A percentile compares a stretch with the other conserved stretches of the same genome.
Conservation (phyloP, 1,284 basidiomycete genomes). For the Inonotus hispidus region DNA sequence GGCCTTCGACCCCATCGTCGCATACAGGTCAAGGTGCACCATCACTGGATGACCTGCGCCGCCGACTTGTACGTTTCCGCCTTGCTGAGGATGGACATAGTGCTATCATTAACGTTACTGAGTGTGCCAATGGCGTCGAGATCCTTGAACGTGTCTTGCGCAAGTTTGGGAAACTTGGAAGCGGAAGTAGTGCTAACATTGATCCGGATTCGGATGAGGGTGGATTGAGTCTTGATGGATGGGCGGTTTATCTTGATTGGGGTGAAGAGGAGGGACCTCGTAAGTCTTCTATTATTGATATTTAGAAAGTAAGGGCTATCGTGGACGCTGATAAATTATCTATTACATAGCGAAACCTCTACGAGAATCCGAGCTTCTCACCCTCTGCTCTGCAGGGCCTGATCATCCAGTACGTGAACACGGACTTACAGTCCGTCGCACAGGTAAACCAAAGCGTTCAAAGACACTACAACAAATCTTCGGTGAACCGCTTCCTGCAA, state of each 20-base stretch:
- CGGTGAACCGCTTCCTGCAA: slow-evolving; percentile 42
- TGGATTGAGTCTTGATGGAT: slow-evolving; percentile 78
- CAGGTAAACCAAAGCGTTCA: slow-evolving; percentile 36
- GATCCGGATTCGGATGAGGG: slow-evolving; percentile 57
- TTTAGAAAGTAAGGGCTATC: neutral
- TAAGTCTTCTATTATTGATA: slow-evolving; percentile 29
- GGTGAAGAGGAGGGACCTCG: slow-evolving; percentile 51
- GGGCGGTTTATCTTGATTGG: slow-evolving; percentile 74
- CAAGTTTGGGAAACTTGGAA: slow-evolving; percentile 75
- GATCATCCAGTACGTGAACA: slow-evolving; percentile 79
- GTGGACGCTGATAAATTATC: slow-evolving; percentile 10
- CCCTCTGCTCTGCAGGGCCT: slow-evolving; percentile 80
- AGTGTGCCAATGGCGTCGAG: slow-evolving; percentile 76
- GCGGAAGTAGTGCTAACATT: slow-evolving; percentile 39
- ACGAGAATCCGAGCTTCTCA: slow-evolving; percentile 79
- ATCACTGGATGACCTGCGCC: slow-evolving; percentile 71
- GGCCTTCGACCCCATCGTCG: slow-evolving; percentile 34
- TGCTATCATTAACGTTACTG: slow-evolving; percentile 73
- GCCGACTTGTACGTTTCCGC: slow-evolving; percentile 82
- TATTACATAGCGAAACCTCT: slow-evolving; percentile 56
- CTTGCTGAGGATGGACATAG: slow-evolving; percentile 74
- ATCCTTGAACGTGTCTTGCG: slow-evolving; percentile 81
- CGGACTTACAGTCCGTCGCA: slow-evolving; percentile 70
- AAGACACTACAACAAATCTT: slow-evolving; percentile 53
- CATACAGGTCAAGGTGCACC: slow-evolving; percentile 29